phyloP scores from a whole-genome alignment of 1,284 basidiomycete species.

The Papiliotrema terrestris region DNA sequence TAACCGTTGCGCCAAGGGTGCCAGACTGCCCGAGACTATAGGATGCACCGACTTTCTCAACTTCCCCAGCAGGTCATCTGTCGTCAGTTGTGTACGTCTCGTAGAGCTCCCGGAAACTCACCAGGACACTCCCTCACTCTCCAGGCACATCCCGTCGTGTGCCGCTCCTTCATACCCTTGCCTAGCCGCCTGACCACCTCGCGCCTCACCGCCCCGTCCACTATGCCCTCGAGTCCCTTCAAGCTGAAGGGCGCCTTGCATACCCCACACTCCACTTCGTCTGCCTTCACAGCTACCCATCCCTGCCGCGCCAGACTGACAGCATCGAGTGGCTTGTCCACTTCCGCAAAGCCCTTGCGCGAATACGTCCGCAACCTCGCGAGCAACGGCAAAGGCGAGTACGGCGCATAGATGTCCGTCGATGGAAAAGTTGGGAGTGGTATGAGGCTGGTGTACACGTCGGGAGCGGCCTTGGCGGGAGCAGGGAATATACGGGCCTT shows the following conservation, averaged over 20 bases:
- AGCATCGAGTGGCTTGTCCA: slow-evolving; percentile 16
- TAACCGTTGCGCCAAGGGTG: slow-evolving; percentile 19
- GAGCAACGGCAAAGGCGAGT: slow-evolving; percentile 34
- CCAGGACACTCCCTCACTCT: slow-evolving; percentile 17
- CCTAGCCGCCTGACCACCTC: slow-evolving; percentile 28
- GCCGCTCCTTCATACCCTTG: slow-evolving; percentile 12
- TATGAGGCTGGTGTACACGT: slow-evolving; percentile 19
- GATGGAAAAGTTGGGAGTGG: slow-evolving; percentile 20
- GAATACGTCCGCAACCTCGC: slow-evolving; percentile 29
- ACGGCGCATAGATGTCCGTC: slow-evolving; percentile 24
- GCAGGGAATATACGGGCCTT: slow-evolving; percentile 19
- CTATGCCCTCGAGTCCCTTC: slow-evolving; percentile 18
- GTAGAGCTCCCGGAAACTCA: slow-evolving; percentile 4
- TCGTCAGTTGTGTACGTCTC: not conserved
- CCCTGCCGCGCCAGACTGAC: slow-evolving; percentile 22
- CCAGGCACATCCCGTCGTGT: slow-evolving; percentile 31
- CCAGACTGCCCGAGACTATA: slow-evolving; percentile 17
- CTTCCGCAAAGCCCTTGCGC: not conserved
- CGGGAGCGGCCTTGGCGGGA: not conserved
- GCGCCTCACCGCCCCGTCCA: slow-evolving; percentile 15
- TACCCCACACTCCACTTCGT: slow-evolving; percentile 21
- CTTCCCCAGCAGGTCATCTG: slow-evolving; percentile 19
- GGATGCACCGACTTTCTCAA: slow-evolving; percentile 29
- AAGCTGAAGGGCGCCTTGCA: slow-evolving; percentile 16
- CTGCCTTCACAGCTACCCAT: slow-evolving; percentile 21